Base-by-base conservation (phyloP, 2,329 filamentous ascomycete species). In the Fusarium longipes region DNA sequence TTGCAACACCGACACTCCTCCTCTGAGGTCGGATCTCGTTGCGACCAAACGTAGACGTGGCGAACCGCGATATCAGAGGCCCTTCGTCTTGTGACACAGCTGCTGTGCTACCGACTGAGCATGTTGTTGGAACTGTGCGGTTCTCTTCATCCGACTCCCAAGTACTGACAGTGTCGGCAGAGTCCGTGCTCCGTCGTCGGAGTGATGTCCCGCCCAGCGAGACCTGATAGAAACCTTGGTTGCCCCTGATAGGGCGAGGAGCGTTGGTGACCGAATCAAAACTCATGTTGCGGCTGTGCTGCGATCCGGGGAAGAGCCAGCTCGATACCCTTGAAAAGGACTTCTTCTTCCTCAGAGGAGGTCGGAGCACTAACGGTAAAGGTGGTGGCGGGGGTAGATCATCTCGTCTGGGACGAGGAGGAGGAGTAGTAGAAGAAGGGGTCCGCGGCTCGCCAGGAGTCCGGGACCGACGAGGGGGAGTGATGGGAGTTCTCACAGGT, bases 331-430 rank as follows among this genome's bases (percentile, higher is more conserved):
- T 82, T 11, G 86, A 87, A 72, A 90, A 89, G 0, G 87, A 89
- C 72, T 89, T 90, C 81, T 89, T 90, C 80, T 89, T 89, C 59
- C 87, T 81, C 63, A 89, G 74, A 3, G 86, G 86, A 9, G 86
- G 87, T n/a, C 84, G 83, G 56, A 88, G 80, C 17, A 87, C 83
- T 24, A 89, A 80, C 0, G 87, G 86, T 6, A 88, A 77, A 3
- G 87, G 87, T 2, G 86, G 87, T 4, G 85, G 84, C 2, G 84
- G 80, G 2, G 80, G 77, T 8, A 77, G 75, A 7, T 80, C 77
- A 22, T 80, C 74, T 25, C 66, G 63, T 53, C 48, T 61, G 65
- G 51, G 69, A 66, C 63, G 70, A 48, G 71, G 70, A 27, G 71
- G 72, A 17, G 67, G 57, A 8, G 59, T 69, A 6, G 57, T 69